A percentile compares a stretch with the other conserved stretches of the same genome.
Conservation (phyloP, 2,329 filamentous ascomycete genomes). For the Colletotrichum musicola region DNA sequence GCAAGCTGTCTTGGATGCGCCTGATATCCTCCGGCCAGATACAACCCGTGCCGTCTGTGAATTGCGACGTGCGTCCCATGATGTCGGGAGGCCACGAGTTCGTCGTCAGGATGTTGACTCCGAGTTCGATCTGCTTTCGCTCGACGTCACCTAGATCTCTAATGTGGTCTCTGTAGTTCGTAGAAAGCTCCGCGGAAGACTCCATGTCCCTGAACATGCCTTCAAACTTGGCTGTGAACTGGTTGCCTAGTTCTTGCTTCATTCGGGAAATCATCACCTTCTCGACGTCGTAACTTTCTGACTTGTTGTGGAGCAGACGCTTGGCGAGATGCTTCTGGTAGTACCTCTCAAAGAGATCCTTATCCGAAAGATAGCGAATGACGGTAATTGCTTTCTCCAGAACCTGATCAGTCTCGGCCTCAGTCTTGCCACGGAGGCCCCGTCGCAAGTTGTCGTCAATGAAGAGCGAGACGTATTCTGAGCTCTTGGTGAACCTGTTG, state of each 20-base stretch:
- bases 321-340: constrained; percentile 97
- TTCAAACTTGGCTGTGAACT: constrained; percentile 93
- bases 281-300: constrained; percentile 91
- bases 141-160: constrained; percentile 62
- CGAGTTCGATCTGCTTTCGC: constrained; percentile 79
- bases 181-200: constrained; percentile 84
- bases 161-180: constrained; percentile 79
- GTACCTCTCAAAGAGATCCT: constrained; percentile 95
- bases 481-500: constrained; percentile 86
- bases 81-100: constrained; percentile 96
- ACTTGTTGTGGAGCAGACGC: constrained; percentile 88
- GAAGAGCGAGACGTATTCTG: constrained; percentile 95
- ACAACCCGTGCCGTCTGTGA: constrained; percentile 67
- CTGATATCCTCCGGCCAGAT: constrained; percentile 82
- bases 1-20: constrained; percentile 84
- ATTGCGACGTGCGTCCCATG: constrained; percentile 73
- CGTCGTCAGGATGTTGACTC: constrained; percentile 87
- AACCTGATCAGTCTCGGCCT: constrained; percentile 84
- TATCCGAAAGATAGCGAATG: constrained; percentile 89
- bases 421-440: constrained; percentile 92
- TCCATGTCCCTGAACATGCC: constrained; percentile 98
- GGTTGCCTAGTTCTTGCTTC: constrained; percentile 95
- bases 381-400: constrained; percentile 91
- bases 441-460: constrained; percentile 97
- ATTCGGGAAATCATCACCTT: constrained; percentile 96